Base-by-base conservation (phyloP, 805 yeast species). In the Suhomyces faveliae region DNA sequence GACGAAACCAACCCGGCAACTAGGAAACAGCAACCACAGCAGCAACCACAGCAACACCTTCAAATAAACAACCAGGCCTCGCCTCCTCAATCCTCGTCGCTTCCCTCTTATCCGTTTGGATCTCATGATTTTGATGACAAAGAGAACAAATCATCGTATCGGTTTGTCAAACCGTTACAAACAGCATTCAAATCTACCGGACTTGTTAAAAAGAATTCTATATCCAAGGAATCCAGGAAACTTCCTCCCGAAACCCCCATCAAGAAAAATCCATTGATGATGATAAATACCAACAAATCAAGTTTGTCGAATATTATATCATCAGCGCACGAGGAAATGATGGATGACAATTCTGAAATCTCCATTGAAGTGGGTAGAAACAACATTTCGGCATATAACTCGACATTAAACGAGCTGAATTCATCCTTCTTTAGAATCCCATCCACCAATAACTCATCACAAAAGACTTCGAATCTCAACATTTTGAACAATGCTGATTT, bases 181-280 rank as follows among this genome's bases (percentile, higher is more conserved):
- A 84, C 91, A 0, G 96, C 94, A 12, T 89, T 89, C 64, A 76
- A 81, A 62, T 79, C 91, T 2, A 70, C 87, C 0, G 96, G 96
- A 0, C 68, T 89, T 29, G 65, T 84, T 72, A 85, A 66, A 70
- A 83, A 65, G 69, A 71, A 62, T 57, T 63, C 60, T 15, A 49
- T 67, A 7, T 44, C 54, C 15, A 52, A 54, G 19, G 51, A 53
- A 30, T 35, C 37, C 10, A 57, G 63, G 35, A 71, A 70, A 44
- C 56, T 64, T 8, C 76, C 76, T 1, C 77, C 77, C 0, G 77
- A 73, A 42, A 73, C 77, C 1, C 77, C 77, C 4, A 70, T 71
- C 40, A 73, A 73, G 53, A 64, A 63, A 47, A 72, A 71, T 46
- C 76, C 77, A 3, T 58, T 71, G 38, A 63, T 70, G 59, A 44